Evolutionary conservation across 2,329 filamentous ascomycete species (phyloP), one percentile per base, ranked within the genome.

Genomic region (Fusarium phyllophilum): DNA sequence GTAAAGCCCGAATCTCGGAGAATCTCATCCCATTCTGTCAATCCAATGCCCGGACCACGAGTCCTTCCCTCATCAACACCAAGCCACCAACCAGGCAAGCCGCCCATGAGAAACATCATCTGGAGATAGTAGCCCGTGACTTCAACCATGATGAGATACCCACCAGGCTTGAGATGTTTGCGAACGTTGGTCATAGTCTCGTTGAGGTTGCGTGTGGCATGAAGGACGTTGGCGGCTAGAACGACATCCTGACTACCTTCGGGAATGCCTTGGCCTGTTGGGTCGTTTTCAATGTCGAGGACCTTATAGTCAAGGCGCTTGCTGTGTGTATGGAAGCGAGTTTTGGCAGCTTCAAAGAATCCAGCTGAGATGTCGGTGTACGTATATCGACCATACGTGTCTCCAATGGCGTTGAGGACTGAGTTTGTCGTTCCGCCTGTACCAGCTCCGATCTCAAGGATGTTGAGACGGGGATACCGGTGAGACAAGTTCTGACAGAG

Each of bases 51-150:
- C 2, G 54, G 61, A 14, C 45, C 48, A 18, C 22, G 38, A 18
- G 26, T n/a, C 8, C 65, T 44, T 5, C 65, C 65, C 20, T 68
- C 61, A 18, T 68, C 61, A 6, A 34, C 41, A 9, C 65, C 65
- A 12, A 68, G 61, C 65, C 61, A 68, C 65, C 61, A 68, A 10
- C 65, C 65, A 5, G 61, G 46, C 22, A 68, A 7, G 17, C 41
- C 54, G 2, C 61, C 62, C 49, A 68, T 58, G 1, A 66, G 38
- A 15, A 66, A 52, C 62, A 46, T 52, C 62, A 57, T 57, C 18
- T 57, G 60, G 0, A 51, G 33, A 10, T 61, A 65, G 4, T 45
- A 26, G 2, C 45, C 46, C 1, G 57, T 61, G 1, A 44, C 57
- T 24, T 65, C 56, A 7, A 61, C 45, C 26, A 65, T 62, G 9